phyloP scores from a whole-genome alignment of 805 yeast genomes.

The Metschnikowia noctiluminum region DNA sequence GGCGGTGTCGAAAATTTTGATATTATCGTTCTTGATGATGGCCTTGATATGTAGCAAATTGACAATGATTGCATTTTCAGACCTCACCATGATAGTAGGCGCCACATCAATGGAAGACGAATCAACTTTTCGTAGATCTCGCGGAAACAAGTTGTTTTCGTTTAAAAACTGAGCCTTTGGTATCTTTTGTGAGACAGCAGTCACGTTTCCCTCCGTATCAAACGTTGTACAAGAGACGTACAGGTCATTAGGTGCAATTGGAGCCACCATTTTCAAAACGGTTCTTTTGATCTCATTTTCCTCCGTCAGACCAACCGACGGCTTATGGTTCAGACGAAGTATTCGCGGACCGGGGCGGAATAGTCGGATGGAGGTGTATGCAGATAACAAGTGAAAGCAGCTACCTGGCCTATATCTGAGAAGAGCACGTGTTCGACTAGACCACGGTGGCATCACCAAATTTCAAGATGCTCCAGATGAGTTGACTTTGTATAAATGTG shows the following conservation, averaged over 20 bases:
- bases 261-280: conserved; percentile 26
- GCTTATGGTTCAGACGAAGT: conserved; percentile 8
- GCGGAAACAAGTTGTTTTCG: conserved; percentile 72
- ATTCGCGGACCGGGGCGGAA: conserved; percentile 4
- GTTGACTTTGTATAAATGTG: too few species aligned
- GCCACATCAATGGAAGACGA: conserved; percentile 72
- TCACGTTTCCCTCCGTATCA: conserved; percentile 64
- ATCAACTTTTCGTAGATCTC: conserved; percentile 86
- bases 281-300: conserved; percentile 3
- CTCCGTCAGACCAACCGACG: conserved; percentile 1
- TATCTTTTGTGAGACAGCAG: conserved; percentile 66
- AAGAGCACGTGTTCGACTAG: too few species aligned
- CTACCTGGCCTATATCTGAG: too few species aligned
- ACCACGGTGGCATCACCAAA: too few species aligned
- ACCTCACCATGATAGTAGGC: conserved; percentile 81
- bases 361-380: not conserved
- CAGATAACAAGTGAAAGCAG: too few species aligned
- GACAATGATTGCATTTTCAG: conserved; percentile 69
- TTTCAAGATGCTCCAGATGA: too few species aligned
- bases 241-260: conserved; percentile 46
- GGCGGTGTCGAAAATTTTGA: conserved; percentile 79
- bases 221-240: conserved; percentile 79
- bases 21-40: conserved; percentile 72
- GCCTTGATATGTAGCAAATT: conserved; percentile 88
- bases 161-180: conserved; percentile 68